phyloP scores from a whole-genome alignment of 768 basidiomycete species.

The Phylloporus sp. region DNA sequence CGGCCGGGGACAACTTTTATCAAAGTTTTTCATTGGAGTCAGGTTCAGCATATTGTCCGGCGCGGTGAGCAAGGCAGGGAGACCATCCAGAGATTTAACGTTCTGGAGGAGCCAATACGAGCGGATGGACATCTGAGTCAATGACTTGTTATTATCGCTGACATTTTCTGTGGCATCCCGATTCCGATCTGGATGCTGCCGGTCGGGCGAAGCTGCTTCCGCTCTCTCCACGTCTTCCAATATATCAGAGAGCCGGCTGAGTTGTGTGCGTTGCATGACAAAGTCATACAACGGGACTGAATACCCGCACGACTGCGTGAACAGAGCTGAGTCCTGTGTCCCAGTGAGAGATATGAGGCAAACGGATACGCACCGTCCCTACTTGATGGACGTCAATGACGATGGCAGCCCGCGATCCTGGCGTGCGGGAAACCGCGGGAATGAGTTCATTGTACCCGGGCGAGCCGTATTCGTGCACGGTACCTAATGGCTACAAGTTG shows the following conservation, averaged over 20 bases:
- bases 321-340: neutral
- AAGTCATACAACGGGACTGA: conserved; percentile 60
- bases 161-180: neutral
- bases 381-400: conserved; percentile 59
- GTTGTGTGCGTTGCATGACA: conserved; percentile 49
- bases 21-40: conserved; percentile 13
- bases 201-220: conserved; percentile 1
- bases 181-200: neutral
- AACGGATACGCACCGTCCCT: conserved; percentile 32
- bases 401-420: conserved; percentile 58
- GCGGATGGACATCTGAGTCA: conserved; percentile 38
- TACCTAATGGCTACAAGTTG: conserved; percentile 37
- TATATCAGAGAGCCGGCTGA: conserved; percentile 36
- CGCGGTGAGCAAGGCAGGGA: conserved; percentile 42
- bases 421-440: conserved; percentile 40
- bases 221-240: conserved; percentile 40
- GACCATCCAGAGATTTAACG: conserved; percentile 51
- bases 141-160: neutral
- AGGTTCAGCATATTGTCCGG: conserved; percentile 16
- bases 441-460: conserved; percentile 54
- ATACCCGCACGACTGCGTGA: conserved; percentile 58
- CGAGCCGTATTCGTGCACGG: conserved; percentile 58
- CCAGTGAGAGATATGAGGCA: neutral
- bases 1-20: conserved; percentile 12
- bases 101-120: conserved; percentile 51